Base-by-base conservation (phyloP, 257 asterid genomes). In the Solanum commersonii region DNA sequence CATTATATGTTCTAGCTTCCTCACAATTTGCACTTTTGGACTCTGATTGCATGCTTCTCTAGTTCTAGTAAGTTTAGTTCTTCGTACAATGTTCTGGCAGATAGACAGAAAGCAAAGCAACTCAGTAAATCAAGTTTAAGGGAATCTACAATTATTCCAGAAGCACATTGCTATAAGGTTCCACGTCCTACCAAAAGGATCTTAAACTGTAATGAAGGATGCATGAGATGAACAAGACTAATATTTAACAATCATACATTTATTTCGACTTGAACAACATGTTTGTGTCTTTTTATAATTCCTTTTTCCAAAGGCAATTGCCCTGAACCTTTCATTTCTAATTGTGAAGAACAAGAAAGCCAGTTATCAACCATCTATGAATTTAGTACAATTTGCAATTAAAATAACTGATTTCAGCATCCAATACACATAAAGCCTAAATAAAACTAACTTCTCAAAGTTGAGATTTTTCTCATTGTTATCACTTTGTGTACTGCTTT, bases 11-110 rank as follows among this genome's bases (percentile, higher is more conserved):
- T 83, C 88, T 86, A 40, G 90, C 81, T 90, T 92, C 94, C 84
- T 74, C 92, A 81, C 79, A 91, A 68, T 93, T 90, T 86, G 81
- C 94, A 82, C 87, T 89, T 88, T 91, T 90, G 68, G 95, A 74
- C 89, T 90, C 92, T 65, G 98, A 87, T 88, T 92, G 98, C 98
- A 96, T 96, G 65, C 38, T 46, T 81, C 85, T 29, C 85, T 81
- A 42, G 37, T 42, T 25, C 35, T 78, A 42, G 34, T 78, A 42
- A 25, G 37, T 14, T n/a, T 42, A 42, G 63, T 25, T 44, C 25
- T 78, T 42, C 84, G 11, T 23, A 40, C 34, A 77, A 40, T 13
- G 59, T 77, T 34, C 84, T 76, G 83, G 59, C 10, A 76, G 56
- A 38, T 38, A 76, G 59, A 76, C 40, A 74, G 31, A 74, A 37